Conservation (phyloP, 257 asterid genomes). For the Buddleja alternifolia region DNA sequence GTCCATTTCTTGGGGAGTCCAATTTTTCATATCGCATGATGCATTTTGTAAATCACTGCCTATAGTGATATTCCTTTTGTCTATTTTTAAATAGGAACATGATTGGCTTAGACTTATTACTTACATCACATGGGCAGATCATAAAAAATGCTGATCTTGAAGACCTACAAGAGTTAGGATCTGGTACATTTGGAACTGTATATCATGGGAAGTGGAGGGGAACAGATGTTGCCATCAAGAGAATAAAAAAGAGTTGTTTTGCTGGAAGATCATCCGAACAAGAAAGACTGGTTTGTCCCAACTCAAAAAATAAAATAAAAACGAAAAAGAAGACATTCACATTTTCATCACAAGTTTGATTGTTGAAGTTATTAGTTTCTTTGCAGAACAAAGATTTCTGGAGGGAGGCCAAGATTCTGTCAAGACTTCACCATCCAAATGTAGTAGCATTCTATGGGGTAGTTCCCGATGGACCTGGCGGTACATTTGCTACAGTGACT, state of each 20-base stretch:
- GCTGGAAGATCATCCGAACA: constrained; percentile 55
- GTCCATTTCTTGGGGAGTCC: too few species aligned
- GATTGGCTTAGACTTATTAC: constrained; percentile 21
- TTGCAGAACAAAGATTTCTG: constrained; percentile 78
- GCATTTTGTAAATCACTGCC: neutral
- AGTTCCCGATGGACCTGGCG: constrained; percentile 86
- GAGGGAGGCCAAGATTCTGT: constrained; percentile 91
- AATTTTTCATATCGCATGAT: too few species aligned
- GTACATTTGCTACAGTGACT: constrained; percentile 83
- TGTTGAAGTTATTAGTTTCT: neutral
- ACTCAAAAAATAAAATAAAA: neutral
- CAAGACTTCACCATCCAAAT: constrained; percentile 89
- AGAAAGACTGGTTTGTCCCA: constrained; percentile 52
- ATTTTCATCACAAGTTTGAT: neutral
- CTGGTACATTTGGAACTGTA: constrained; percentile 64
- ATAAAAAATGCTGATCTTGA: constrained; percentile 55
- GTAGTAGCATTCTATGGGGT: constrained; percentile 90
- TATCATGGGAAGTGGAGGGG: constrained; percentile 68
- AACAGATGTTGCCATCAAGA: constrained; percentile 60
- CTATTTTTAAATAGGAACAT: neutral
- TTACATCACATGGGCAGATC: constrained; percentile 34
- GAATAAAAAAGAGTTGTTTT: constrained; percentile 54
- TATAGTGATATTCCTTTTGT: neutral
- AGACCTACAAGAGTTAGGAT: constrained; percentile 55
- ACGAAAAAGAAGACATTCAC: neutral